Base-by-base conservation (phyloP, 805 yeast species). In the Torulaspora maleeae region DNA sequence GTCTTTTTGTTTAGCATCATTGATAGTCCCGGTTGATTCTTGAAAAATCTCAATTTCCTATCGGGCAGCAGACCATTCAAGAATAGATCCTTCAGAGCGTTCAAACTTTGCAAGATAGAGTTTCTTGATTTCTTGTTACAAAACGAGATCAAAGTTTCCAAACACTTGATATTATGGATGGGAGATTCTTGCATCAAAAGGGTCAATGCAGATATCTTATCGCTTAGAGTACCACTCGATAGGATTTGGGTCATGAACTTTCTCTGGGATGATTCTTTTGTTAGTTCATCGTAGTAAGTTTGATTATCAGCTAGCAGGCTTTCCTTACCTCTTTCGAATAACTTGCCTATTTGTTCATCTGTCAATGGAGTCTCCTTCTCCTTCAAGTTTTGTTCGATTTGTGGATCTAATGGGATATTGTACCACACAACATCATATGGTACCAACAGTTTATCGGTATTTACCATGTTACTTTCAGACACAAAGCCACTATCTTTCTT, bases 171-270 rank as follows among this genome's bases (percentile, higher is more conserved):
- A 55, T 91, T 86, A 62, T 93, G 98, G 44, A 89, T 63, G 5
- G 99, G 99, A 2, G 97, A 90, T 69, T 93, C 98, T 63, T 93
- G 98, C 38, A 90, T 78, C 61, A 93, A 73, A 61, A 93, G 78
- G 0, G 99, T 91, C 60, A 93, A 75, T 0, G 99, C 96, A 38
- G 96, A 86, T 44, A 93, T 86, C 69, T 93, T 89, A 82, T 93
- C 99, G 57, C 81, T 83, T 56, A 91, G 74, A 0, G 99, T 93
- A 86, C 99, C 99, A 54, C 80, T 83, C 5, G 89, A 75, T 58
- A 93, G 76, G 55, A 93, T 83, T 67, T 91, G 95, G 1, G 91
- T 77, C 73, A 88, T 79, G 65, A 91, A 91, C 73, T 86, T 83
- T 62, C 79, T 82, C 70, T 86, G 96, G 5, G 95, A 85, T 32